A percentile compares a stretch with the other conserved stretches of the same genome.
These are phyloP conservation scores for Auriscalpium microsporum DNA, from an alignment of 768 basidiomycete species.

Conservation along the genomic window DNA sequence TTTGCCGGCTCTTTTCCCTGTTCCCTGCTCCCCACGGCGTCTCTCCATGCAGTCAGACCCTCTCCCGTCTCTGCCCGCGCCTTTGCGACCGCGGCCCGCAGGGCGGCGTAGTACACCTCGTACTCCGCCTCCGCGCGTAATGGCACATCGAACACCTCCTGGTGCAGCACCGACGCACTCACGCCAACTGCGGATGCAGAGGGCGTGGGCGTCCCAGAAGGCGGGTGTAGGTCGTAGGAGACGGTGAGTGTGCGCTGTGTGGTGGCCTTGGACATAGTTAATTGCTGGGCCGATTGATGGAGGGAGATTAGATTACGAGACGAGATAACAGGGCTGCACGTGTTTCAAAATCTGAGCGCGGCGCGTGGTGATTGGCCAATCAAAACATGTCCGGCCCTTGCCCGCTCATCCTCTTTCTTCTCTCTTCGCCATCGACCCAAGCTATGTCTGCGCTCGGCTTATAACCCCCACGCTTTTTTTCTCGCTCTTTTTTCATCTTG, in stretches of 20 bases:
- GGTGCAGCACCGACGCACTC: constrained; percentile 16
- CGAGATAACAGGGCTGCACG: neutral
- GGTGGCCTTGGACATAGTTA: neutral
- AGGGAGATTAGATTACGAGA: neutral
- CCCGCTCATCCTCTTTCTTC: neutral
- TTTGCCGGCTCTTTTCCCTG: constrained; percentile 47
- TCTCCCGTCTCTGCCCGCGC: constrained; percentile 52
- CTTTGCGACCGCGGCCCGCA: constrained; percentile 40
- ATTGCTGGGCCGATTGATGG: neutral
- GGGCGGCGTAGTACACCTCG: constrained; percentile 40
- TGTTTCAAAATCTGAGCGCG: neutral
- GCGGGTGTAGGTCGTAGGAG: constrained; percentile 37
- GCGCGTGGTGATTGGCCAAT: neutral
- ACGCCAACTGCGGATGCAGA: constrained; percentile 13
- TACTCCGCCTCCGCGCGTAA: constrained; percentile 3
- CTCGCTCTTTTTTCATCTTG: constrained; percentile 16
- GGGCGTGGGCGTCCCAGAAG: constrained; percentile 19
- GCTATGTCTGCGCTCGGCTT: neutral
- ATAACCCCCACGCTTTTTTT: constrained; percentile 23
- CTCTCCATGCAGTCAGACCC: constrained; percentile 68
- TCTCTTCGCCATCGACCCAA: neutral
- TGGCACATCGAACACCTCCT: constrained; percentile 16
- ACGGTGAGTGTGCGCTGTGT: constrained; percentile 28
- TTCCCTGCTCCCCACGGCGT: constrained; percentile 60
- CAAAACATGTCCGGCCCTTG: neutral